A percentile compares a stretch with the other conserved stretches of the same genome.
Evolutionary conservation across 1,284 basidiomycete species (phyloP).

Genomic region (Puccinia hordei): DNA sequence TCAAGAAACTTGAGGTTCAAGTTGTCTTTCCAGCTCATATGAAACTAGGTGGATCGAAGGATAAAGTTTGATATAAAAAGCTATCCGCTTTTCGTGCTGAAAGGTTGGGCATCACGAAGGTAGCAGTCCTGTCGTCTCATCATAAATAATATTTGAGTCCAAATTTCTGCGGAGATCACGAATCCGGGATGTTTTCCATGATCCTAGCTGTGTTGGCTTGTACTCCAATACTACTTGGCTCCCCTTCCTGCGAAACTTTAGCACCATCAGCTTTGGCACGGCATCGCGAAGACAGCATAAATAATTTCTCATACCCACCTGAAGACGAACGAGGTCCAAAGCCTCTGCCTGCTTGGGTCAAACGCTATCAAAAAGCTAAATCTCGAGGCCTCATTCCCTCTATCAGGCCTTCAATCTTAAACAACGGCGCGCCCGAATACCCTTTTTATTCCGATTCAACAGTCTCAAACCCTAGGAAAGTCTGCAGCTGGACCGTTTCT

Average conservation of each 20-base stretch:
- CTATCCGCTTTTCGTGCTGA: not conserved
- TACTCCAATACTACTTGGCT: constrained; percentile 2
- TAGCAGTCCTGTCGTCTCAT: not conserved
- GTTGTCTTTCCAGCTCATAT: not conserved
- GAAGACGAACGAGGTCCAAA: constrained; percentile 51
- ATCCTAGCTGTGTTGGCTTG: constrained; percentile 14
- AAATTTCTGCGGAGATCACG: not conserved
- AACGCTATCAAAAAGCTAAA: constrained; percentile 69
- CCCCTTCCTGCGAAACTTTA: not conserved
- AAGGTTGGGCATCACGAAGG: constrained; percentile 1
- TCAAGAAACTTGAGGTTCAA: not conserved
- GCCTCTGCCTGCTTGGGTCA: constrained; percentile 69
- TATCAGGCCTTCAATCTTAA: constrained; percentile 64
- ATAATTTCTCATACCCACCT: constrained; percentile 24
- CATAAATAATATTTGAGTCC: not conserved
- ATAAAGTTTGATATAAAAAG: not conserved
- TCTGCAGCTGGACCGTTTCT: constrained; percentile 49
- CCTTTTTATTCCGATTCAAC: constrained; percentile 24
- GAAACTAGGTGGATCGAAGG: not conserved
- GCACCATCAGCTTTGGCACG: not conserved
- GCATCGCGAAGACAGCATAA: not conserved
- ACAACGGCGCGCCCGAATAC: constrained; percentile 10
- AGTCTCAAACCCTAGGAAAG: constrained; percentile 4
- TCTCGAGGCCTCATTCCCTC: constrained; percentile 72
- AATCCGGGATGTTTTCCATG: not conserved